Percentiles rank a stretch among this genome's conserved stretches.
Evolutionary conservation across 2,329 filamentous ascomycete genomes (phyloP).

Genomic region (Grosmannia clavigera): DNA sequence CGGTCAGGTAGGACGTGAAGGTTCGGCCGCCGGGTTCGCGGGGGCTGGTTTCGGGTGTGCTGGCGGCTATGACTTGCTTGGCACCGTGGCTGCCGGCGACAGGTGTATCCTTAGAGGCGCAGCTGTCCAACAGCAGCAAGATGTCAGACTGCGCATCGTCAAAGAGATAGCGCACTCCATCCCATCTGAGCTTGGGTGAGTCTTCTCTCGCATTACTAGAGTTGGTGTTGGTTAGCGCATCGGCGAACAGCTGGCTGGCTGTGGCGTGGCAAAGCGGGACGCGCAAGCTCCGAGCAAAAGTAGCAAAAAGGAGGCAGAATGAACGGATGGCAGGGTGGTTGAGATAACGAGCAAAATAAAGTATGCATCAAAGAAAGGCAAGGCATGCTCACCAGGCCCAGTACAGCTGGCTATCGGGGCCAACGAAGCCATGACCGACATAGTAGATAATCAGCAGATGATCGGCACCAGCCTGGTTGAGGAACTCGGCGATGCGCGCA

Average conservation of each 20-base stretch:
- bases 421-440: conserved; percentile 46
- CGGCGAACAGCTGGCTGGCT: conserved; percentile 2
- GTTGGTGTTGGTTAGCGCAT: conserved; percentile 11
- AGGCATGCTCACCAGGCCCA: conserved; percentile 48
- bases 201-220: conserved; percentile 43
- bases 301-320: neutral
- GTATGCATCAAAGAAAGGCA: neutral
- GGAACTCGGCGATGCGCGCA: conserved; percentile 46
- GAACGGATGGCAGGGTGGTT: neutral
- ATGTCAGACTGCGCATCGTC: conserved; percentile 53
- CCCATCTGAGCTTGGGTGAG: conserved; percentile 51
- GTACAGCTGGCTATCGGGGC: conserved; percentile 48
- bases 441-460: conserved; percentile 55
- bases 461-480: conserved; percentile 44
- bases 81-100: conserved; percentile 39
- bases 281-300: neutral
- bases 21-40: conserved; percentile 35
- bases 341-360: neutral
- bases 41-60: conserved; percentile 35
- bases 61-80: conserved; percentile 53
- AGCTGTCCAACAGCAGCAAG: conserved; percentile 50
- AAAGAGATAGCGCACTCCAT: conserved; percentile 47
- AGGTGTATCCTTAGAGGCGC: conserved; percentile 38
- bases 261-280: neutral
- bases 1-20: conserved; percentile 45